phyloP scores from a whole-genome alignment of 192 early-diverging fungal genomes.

The Kappamyces sp. region DNA sequence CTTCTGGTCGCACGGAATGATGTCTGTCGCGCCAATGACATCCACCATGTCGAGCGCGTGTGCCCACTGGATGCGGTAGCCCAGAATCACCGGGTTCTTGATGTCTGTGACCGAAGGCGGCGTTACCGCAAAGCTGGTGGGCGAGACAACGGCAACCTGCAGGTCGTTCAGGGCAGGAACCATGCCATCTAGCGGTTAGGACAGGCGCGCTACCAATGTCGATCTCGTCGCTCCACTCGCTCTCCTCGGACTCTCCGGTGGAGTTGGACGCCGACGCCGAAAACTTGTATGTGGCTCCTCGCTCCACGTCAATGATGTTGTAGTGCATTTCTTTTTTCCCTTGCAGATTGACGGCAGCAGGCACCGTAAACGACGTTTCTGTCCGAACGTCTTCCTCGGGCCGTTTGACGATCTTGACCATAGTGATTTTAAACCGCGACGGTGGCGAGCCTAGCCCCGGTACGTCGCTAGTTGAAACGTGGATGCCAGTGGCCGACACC shows the following conservation, averaged over 20 bases:
- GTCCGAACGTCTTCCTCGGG: conserved; percentile 1
- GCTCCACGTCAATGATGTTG: conserved; percentile 25
- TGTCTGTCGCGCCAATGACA: not conserved
- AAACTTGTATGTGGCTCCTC: conserved; percentile 29
- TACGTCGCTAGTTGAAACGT: conserved; percentile 1
- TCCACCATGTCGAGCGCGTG: not conserved
- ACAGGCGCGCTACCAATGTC: conserved; percentile 25
- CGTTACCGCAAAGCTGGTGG: conserved; percentile 20
- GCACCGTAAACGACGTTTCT: conserved; percentile 8
- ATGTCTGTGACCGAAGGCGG: conserved; percentile 8
- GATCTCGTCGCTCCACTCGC: conserved; percentile 37
- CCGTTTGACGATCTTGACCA: conserved; percentile 5
- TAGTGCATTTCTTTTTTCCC: conserved; percentile 15
- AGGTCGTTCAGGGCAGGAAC: conserved; percentile 24
- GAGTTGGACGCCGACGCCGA: conserved; percentile 21
- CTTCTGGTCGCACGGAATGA: conserved; percentile 13
- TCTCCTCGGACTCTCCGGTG: conserved; percentile 25
- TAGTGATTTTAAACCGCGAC: not conserved
- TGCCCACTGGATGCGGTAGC: conserved; percentile 20
- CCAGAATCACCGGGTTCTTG: conserved; percentile 18
- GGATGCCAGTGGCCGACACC: conserved; percentile 16
- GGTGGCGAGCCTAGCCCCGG: not conserved
- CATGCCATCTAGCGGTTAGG: conserved; percentile 21
- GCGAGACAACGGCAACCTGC: conserved; percentile 20
- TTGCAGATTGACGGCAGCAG: conserved; percentile 3